A percentile compares a stretch with the other conserved stretches of the same genome.
These are phyloP conservation scores for Venturiaceae sp. DNA, from an alignment of 2,329 filamentous ascomycete species.

Conservation along the genomic window DNA sequence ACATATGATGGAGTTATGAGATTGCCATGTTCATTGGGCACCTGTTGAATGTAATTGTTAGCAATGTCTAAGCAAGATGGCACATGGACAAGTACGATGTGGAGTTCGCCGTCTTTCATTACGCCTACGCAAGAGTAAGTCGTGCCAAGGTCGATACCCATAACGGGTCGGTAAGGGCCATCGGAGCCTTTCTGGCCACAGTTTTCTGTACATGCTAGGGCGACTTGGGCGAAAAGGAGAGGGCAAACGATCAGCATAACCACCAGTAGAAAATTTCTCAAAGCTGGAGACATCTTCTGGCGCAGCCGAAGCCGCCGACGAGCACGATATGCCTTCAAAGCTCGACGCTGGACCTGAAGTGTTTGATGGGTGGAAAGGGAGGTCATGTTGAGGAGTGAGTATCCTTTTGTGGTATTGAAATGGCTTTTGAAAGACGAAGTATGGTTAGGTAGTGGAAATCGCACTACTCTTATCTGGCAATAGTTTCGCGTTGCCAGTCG, in stretches of 20 bases:
- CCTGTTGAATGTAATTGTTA: neutral
- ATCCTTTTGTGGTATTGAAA: neutral
- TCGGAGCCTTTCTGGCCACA: neutral
- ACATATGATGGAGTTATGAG: conserved; percentile 68
- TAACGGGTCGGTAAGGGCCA: conserved; percentile 41
- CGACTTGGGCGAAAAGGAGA: neutral
- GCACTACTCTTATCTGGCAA: neutral
- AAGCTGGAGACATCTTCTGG: neutral
- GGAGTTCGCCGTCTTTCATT: conserved; percentile 91
- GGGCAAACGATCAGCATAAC: neutral
- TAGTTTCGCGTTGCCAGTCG: too few species aligned
- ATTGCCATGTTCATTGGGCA: conserved; percentile 45
- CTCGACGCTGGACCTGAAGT: neutral
- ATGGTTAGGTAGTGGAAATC: neutral
- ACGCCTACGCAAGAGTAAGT: conserved; percentile 85
- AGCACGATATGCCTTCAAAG: neutral
- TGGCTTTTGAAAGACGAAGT: neutral
- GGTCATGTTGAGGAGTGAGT: neutral
- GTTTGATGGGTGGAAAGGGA: neutral
- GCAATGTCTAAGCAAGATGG: neutral
- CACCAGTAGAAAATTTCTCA: neutral
- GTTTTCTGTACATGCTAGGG: neutral
- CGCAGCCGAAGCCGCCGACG: neutral
- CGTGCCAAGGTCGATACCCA: conserved; percentile 92
- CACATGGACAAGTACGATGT: conserved; percentile 78